These are phyloP conservation scores for Apiospora arundinis DNA, from an alignment of 2,329 filamentous ascomycete genomes.

Conservation along the genomic window DNA sequence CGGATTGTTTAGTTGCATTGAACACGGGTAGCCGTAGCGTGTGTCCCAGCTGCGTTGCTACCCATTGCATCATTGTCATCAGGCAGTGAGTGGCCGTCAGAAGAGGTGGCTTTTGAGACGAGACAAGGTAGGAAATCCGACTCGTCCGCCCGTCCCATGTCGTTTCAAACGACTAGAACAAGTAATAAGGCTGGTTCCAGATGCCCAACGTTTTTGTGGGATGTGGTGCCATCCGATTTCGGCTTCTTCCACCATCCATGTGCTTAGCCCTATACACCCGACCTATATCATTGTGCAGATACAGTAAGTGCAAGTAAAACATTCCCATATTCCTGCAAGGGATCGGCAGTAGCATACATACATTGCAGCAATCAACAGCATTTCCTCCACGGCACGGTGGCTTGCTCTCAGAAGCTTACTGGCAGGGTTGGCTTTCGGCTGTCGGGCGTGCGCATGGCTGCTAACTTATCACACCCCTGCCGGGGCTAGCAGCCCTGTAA, in stretches of 20 bases:
- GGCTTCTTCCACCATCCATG: background rate
- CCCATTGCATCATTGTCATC: background rate
- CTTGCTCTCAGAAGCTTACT: too few species aligned
- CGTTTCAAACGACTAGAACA: background rate
- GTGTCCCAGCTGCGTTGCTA: background rate
- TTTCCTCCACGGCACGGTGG: too few species aligned
- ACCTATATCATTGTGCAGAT: background rate
- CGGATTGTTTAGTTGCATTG: background rate
- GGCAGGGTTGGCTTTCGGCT: too few species aligned
- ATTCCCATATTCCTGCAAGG: background rate
- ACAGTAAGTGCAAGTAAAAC: background rate
- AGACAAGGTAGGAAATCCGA: background rate
- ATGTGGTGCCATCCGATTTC: background rate
- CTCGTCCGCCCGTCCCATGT: background rate
- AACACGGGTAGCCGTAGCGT: background rate
- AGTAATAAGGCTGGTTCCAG: background rate
- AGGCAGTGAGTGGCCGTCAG: too few species aligned
- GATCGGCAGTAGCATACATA: background rate
- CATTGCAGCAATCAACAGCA: too few species aligned
- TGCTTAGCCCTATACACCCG: background rate
- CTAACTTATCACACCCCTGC: background rate
- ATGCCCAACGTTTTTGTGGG: background rate
- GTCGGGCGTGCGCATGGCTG: background rate
- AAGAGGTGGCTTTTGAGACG: too few species aligned
- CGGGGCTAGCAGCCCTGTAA: background rate